These are phyloP conservation scores for Acer saccharum DNA, from an alignment of 345 rosid genomes.

Conservation along the genomic window DNA sequence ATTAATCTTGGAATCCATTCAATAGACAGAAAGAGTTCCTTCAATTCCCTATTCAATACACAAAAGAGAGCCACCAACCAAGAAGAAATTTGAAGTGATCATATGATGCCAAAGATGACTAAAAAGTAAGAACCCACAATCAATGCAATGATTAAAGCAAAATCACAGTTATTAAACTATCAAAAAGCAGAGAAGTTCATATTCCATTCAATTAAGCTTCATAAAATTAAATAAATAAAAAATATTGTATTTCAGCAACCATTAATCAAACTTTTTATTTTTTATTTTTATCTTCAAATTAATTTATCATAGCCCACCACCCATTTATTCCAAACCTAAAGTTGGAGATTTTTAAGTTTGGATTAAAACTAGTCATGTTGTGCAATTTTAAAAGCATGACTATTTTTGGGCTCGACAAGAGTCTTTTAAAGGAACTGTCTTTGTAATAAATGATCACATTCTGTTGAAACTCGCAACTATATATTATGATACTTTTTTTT, in stretches of 20 bases:
- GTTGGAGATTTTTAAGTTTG: not conserved
- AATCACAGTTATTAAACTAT: not conserved
- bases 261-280: not conserved
- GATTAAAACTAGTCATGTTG: not conserved
- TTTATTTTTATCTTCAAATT: not conserved
- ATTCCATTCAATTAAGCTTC: not conserved
- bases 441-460: too few species aligned
- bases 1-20: not conserved
- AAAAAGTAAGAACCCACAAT: not conserved
- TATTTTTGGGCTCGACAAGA: not conserved
- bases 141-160: not conserved
- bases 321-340: not conserved
- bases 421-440: not conserved
- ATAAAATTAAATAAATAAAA: not conserved
- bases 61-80: not conserved
- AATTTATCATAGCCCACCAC: not conserved
- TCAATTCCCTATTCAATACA: not conserved
- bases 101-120: not conserved
- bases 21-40: not conserved
- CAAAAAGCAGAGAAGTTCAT: not conserved
- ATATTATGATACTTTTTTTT: too few species aligned
- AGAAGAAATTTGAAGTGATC: not conserved
- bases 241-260: not conserved
- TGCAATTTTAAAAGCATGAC: not conserved
- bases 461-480: too few species aligned